Evolutionary conservation across 2,329 filamentous ascomycete species (phyloP).

Genomic region (Huntiella moniliformis): DNA sequence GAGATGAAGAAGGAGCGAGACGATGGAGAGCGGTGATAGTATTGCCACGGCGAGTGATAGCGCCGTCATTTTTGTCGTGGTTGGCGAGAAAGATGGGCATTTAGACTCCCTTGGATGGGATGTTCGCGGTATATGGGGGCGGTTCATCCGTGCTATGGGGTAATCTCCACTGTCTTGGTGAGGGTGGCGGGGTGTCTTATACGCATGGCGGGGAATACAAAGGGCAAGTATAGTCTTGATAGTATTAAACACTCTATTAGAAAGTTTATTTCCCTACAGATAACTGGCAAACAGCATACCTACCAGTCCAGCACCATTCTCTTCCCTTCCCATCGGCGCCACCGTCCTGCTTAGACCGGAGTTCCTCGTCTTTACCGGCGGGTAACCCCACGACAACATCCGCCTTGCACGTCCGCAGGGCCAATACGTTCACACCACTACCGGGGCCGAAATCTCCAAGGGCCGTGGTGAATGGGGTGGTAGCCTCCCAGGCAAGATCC

Average conservation of each 20-base stretch:
- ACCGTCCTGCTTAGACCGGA: constrained; percentile 48
- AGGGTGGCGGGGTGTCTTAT: too few species aligned
- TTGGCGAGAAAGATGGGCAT: too few species aligned
- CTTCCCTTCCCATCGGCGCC: constrained; percentile 52
- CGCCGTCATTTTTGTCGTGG: too few species aligned
- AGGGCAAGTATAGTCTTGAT: too few species aligned
- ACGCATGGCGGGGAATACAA: too few species aligned
- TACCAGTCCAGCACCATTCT: constrained; percentile 89
- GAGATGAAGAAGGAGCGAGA: too few species aligned
- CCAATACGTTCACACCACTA: constrained; percentile 68
- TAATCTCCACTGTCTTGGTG: too few species aligned
- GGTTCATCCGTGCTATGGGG: too few species aligned
- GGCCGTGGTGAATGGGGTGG: constrained; percentile 67
- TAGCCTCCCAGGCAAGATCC: constrained; percentile 72
- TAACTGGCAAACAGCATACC: constrained; percentile 89
- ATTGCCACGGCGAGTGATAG: too few species aligned
- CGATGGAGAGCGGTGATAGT: too few species aligned
- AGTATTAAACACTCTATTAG: neutral
- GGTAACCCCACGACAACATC: constrained; percentile 86
- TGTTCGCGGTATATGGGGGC: too few species aligned
- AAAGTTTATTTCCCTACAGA: constrained; percentile 19
- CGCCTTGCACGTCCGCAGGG: constrained; percentile 86
- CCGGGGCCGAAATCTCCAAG: constrained; percentile 69
- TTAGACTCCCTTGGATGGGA: too few species aligned
- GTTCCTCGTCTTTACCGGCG: constrained; percentile 62